Base-by-base conservation (phyloP, 495 filamentous ascomycete genomes). In the Podospora australis region DNA sequence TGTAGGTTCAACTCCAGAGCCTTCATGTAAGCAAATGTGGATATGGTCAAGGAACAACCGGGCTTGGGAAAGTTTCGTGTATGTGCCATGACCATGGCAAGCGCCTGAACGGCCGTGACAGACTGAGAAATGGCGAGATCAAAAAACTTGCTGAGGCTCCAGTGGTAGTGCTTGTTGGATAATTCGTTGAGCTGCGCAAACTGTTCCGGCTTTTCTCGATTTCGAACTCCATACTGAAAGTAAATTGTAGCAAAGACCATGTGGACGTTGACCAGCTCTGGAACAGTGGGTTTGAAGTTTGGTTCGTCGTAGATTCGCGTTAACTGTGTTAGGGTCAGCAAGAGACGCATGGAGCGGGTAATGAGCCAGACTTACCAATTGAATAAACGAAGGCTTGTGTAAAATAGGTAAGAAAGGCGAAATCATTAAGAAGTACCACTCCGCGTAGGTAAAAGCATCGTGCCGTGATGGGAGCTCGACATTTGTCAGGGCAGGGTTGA, bases 41-140 rank as follows among this genome's bases (percentile, higher is more conserved):
- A 76, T 32, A 87, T 67, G 49, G 81, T 74, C 69, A 78, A 82
- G 19, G 81, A 81, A 43, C 82, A 81, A 20, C 82, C 84, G 21
- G 87, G 86, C 55, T 88, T 87, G n/a, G 87, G 84, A 45, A 88
- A 84, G 53, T 78, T 82, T 41, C 87, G 78, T 2, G 86, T 74
- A 61, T 89, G 84, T 7, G 73, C 56, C 39, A 76, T 78, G 39
- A 91, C 78, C 67, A 90, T 69, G 14, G 79, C 70, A 44, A 90
- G 52, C 3, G 86, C 87, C 57, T 89, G 86, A 4, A 89, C 62
- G 50, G 83, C 78, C 32, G 82, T 72, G 16, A 87, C 56, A 0
- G 71, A 73, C 48, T 80, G 80, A 28, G 72, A 75, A 17, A 65
- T 67, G 29, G 79, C 62, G 8, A 91, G 69, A 39, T 86, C 69